These are phyloP conservation scores for Saccharomycopsis fibuligera DNA, from an alignment of 805 yeast genomes.

Conservation along the genomic window DNA sequence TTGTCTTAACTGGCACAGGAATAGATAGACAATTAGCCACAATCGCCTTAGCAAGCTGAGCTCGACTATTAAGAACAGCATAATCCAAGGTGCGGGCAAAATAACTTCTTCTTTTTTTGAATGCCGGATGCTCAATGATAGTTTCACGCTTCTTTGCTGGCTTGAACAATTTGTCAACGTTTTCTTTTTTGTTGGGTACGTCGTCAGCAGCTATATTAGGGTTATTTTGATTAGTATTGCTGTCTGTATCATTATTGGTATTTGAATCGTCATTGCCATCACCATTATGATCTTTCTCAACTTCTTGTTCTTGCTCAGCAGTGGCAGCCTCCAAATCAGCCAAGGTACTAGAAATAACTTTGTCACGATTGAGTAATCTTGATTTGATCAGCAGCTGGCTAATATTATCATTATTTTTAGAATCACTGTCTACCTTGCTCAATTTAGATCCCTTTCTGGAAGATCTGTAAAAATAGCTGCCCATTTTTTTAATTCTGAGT, in stretches of 20 bases:
- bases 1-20: slow-evolving; percentile 24
- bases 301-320: background rate
- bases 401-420: slow-evolving; percentile 30
- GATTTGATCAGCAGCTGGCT: background rate
- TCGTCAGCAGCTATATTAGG: too few species aligned
- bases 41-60: slow-evolving; percentile 12
- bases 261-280: background rate
- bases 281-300: background rate
- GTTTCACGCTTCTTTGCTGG: background rate
- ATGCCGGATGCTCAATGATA: slow-evolving; percentile 2
- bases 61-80: slow-evolving; percentile 13
- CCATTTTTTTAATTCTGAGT: slow-evolving; percentile 54
- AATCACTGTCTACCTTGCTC: slow-evolving; percentile 30
- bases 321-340: background rate
- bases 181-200: background rate
- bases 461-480: slow-evolving; percentile 53
- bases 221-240: too few species aligned
- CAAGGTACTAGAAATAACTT: background rate
- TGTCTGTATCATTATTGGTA: background rate
- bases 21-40: slow-evolving; percentile 24
- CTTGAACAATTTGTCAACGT: background rate
- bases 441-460: slow-evolving; percentile 40
- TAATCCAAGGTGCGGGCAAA: slow-evolving; percentile 1
- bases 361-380: slow-evolving; percentile 11
- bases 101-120: background rate